Evolutionary conservation across 345 rosid species (phyloP), one percentile per base, ranked within the genome.

Genomic region (Stellera chamaejasme): DNA sequence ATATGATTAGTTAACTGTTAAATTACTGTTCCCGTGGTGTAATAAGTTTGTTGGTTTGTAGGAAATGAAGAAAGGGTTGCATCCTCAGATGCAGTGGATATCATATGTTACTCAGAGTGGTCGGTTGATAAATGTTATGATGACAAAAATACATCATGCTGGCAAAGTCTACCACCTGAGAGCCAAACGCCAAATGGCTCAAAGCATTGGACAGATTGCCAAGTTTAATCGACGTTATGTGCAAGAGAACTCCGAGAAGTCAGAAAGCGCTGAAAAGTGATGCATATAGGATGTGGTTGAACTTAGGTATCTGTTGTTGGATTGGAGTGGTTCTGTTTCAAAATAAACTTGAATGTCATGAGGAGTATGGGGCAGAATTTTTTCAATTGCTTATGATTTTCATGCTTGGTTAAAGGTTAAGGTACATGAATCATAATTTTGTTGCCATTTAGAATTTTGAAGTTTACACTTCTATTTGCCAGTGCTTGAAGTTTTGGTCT

Each of bases 41-140:
- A 15, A 27, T 62, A 49, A n/a, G 14, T 7, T 15, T 43, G 56
- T 44, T 27, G 57, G 26, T 61, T 48, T 72, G 62, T 43, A 12
- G 28, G 50, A 27, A 64, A 92, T 86, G 97, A 92, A 84, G 97
- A 92, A 92, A 66, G 97, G 98, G 51, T 10, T 81, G 63, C 97
- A 93, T 74, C 99, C 94, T 65, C 97, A 86, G 75, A 67, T 84
- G 94, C 99, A 87, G 62, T 93, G 97, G 94, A 81, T 92, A 70
- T 88, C 98, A 4, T 92, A 86, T 48, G 95, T 86, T 59, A 88
- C 95, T 13, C 93, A 82, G 64, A 86, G 91, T 28, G 97, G 98
- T 62, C 71, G 98, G 70, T 63, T 88, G 82, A 84, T 92, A 74
- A 69, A 86, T 41, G 86, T 86, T 19, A 84, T 79, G 91, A 88